Percentiles rank a stretch among this genome's conserved stretches.
Evolutionary conservation across 1,139 yeast species (phyloP).

Genomic region (Saccharomyces uvarum): DNA sequence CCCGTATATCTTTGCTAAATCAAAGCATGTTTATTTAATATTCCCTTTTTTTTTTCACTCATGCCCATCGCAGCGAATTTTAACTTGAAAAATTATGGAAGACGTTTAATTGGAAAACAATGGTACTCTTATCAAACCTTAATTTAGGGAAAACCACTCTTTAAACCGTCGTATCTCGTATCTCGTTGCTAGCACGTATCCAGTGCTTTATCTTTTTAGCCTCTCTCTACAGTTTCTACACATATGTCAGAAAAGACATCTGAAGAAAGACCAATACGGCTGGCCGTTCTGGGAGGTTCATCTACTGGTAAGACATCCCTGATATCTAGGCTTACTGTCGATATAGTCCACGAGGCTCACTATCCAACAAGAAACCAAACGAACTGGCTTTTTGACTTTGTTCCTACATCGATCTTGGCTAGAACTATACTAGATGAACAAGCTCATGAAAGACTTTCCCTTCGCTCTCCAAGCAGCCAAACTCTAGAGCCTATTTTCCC

Average conservation of each 20-base stretch:
- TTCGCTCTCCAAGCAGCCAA: conserved; percentile 28
- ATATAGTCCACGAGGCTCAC: conserved; percentile 39
- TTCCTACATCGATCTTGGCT: conserved; percentile 37
- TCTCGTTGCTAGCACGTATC: too few relatives aligned
- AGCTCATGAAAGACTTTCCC: conserved; percentile 29
- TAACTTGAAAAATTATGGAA: neutral
- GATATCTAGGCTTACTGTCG: conserved; percentile 43
- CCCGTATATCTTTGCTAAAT: neutral
- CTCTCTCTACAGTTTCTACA: neutral
- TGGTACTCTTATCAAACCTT: too few relatives aligned
- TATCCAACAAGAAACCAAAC: conserved; percentile 57
- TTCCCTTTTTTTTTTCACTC: neutral
- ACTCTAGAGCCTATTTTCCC: conserved; percentile 26
- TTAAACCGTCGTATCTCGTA: too few relatives aligned
- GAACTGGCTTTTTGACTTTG: conserved; percentile 49
- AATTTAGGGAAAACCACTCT: too few relatives aligned
- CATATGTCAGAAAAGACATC: conserved; percentile 5
- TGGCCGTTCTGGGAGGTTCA: conserved; percentile 32
- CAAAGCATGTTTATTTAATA: neutral
- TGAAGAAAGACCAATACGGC: conserved; percentile 28
- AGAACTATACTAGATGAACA: conserved; percentile 45
- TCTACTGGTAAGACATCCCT: conserved; percentile 38
- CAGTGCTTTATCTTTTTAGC: too few relatives aligned
- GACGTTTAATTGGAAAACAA: neutral
- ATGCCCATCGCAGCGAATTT: neutral